Conservation (phyloP, 192 early-diverging fungal genomes). For the Irineochytrium annulatum region DNA sequence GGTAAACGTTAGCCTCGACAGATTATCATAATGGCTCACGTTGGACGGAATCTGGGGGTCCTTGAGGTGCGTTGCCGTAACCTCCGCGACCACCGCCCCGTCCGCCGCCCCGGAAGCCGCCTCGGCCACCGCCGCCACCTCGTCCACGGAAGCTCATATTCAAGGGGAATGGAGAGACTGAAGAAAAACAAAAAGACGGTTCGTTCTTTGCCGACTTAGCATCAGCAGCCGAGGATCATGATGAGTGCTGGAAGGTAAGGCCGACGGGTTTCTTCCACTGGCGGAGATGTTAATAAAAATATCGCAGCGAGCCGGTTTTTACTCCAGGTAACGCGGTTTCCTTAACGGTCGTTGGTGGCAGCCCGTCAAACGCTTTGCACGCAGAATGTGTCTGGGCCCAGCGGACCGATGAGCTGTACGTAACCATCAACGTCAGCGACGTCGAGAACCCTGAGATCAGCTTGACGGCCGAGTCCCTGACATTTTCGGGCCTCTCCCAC, state of each 20-base stretch:
- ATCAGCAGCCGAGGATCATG: too few species aligned
- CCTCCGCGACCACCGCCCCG: conserved; percentile 52
- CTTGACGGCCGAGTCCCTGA: conserved; percentile 51
- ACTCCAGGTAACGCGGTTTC: too few species aligned
- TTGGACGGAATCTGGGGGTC: conserved; percentile 74
- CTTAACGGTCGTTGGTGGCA: too few species aligned
- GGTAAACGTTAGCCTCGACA: neutral
- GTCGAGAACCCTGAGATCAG: conserved; percentile 49
- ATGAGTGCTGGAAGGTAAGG: too few species aligned
- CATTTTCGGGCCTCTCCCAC: conserved; percentile 58
- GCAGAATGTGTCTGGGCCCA: conserved; percentile 90
- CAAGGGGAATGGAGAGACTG: neutral
- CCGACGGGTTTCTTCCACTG: too few species aligned
- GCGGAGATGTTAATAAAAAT: too few species aligned
- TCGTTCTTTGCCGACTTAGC: too few species aligned
- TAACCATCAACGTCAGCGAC: conserved; percentile 80
- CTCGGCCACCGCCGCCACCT: conserved; percentile 46
- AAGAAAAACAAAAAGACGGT: conserved; percentile 32
- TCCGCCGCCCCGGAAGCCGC: conserved; percentile 32
- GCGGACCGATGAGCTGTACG: conserved; percentile 69
- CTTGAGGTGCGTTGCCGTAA: conserved; percentile 48
- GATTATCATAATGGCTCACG: conserved; percentile 28
- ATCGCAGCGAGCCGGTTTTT: too few species aligned
- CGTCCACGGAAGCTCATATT: conserved; percentile 21
- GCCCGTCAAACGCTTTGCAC: conserved; percentile 41